Conservation (phyloP, 1,284 basidiomycete species). For the Inonotus obliquus region DNA sequence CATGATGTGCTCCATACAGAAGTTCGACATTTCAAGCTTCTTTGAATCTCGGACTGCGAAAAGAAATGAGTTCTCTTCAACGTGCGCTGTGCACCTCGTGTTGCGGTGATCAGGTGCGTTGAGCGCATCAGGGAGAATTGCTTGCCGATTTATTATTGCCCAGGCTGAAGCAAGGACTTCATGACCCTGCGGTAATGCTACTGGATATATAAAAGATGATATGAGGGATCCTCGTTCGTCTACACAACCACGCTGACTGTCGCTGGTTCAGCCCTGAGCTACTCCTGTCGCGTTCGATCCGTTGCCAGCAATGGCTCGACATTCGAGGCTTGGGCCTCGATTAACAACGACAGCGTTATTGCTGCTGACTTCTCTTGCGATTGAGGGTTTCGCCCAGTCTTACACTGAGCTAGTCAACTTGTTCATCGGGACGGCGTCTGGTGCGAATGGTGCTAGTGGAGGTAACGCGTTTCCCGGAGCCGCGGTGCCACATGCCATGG, state of each 20-base stretch:
- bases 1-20: not conserved
- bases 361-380: not conserved
- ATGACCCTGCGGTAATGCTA: not conserved
- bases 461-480: conserved; percentile 49
- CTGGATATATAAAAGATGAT: not conserved
- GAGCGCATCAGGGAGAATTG: not conserved
- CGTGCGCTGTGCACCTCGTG: conserved; percentile 4
- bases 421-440: conserved; percentile 45
- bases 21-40: not conserved
- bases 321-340: not conserved
- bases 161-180: not conserved
- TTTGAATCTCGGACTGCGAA: not conserved
- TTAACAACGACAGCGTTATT: not conserved
- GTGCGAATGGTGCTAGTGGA: conserved; percentile 41
- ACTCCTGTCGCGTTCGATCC: not conserved
- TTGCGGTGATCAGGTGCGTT: not conserved
- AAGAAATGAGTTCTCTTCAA: not conserved
- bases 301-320: too few species aligned
- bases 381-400: conserved; percentile 9
- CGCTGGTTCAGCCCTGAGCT: too few species aligned
- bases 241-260: too few species aligned
- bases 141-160: not conserved
- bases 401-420: conserved; percentile 42
- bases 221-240: not conserved
- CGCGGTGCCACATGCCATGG: conserved; percentile 49